A percentile compares a stretch with the other conserved stretches of the same genome.
These are phyloP conservation scores for Apostasia ramifera DNA, from an alignment of 106 monocot species.

Conservation along the genomic window DNA sequence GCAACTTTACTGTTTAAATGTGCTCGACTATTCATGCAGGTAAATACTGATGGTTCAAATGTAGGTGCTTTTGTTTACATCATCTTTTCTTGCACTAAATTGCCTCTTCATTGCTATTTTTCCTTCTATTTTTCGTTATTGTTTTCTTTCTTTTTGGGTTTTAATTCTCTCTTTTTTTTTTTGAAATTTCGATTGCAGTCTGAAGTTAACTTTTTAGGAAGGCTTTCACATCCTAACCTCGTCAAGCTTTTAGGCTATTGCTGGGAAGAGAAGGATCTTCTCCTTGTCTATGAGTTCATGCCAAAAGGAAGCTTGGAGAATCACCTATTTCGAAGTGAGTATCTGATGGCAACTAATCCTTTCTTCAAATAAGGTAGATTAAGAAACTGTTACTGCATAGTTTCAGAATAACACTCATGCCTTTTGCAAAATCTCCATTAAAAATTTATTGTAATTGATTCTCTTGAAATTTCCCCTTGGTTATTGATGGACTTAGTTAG, in stretches of 20 bases:
- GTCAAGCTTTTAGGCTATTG: constrained; percentile 72
- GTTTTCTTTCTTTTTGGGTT: neutral
- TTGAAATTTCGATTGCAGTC: constrained; percentile 23
- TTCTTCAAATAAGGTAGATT: neutral
- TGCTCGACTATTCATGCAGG: no score
- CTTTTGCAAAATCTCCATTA: neutral
- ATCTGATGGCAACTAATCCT: neutral
- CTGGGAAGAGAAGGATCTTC: constrained; percentile 53
- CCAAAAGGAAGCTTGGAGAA: constrained; percentile 60
- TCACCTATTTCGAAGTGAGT: constrained; percentile 65
- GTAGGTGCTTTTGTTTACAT: neutral
- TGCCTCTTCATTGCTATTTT: neutral
- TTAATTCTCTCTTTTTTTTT: neutral
- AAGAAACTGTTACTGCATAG: neutral
- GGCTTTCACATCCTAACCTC: constrained; percentile 60
- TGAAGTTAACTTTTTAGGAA: constrained; percentile 62
- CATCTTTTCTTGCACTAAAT: neutral
- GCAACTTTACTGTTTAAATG: no score
- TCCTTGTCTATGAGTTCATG: constrained; percentile 66
- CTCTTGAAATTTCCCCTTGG: no score
- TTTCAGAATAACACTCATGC: neutral
- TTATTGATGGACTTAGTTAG: no score
- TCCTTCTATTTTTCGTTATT: neutral
- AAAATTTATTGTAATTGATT: no score
- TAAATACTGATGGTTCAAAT: neutral